Conservation (phyloP, 2,329 filamentous ascomycete species). For the Ceratocystis cubensis region DNA sequence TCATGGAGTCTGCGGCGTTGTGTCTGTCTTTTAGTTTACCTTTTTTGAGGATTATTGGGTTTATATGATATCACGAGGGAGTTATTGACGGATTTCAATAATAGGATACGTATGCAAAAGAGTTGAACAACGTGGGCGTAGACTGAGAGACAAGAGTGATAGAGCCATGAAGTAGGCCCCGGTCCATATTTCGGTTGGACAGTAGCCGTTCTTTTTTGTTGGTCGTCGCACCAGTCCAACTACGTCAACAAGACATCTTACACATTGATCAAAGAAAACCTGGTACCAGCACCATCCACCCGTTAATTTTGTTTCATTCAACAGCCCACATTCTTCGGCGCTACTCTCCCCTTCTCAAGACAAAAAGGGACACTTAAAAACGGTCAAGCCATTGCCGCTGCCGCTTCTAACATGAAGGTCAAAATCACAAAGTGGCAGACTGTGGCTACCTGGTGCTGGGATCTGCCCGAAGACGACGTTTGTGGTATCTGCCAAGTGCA, state of each 20-base stretch:
- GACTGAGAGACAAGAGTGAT: no score
- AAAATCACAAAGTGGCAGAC: constrained; percentile 87
- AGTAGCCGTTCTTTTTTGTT: background rate
- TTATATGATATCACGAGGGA: constrained; percentile 15
- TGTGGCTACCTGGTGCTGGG: constrained; percentile 94
- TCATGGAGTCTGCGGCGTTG: background rate
- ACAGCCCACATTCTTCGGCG: no score
- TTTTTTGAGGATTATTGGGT: constrained; percentile 19
- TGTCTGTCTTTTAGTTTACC: constrained; percentile 9
- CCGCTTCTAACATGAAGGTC: constrained; percentile 64
- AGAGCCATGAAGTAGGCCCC: background rate
- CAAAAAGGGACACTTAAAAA: background rate
- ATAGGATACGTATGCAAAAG: background rate
- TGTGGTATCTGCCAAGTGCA: constrained; percentile 97
- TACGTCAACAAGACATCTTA: background rate
- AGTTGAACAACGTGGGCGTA: no score
- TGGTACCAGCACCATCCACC: no score
- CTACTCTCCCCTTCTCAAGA: no score
- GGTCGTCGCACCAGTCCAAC: background rate
- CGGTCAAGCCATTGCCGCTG: no score
- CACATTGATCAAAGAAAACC: background rate
- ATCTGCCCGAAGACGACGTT: constrained; percentile 92
- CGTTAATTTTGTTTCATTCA: no score
- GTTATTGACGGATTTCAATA: background rate
- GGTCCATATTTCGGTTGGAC: background rate